phyloP scores from a whole-genome alignment of 805 yeast genomes.

The Tetrapisispora taiwanensis region DNA sequence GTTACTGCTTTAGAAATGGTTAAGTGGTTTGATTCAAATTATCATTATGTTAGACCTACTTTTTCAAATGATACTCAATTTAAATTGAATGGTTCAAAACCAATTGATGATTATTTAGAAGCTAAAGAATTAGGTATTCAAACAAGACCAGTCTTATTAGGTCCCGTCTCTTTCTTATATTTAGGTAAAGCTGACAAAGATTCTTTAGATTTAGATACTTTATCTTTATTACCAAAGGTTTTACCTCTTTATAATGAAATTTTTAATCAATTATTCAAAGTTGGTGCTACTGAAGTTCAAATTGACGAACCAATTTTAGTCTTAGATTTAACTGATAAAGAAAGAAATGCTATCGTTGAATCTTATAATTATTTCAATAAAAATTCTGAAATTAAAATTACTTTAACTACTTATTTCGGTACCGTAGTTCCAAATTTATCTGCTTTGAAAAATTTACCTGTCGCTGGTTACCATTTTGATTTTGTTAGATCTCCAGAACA shows the following conservation, averaged over 20 bases:
- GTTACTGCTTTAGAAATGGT: constrained; percentile 99
- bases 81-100: constrained; percentile 93
- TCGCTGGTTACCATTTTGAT: constrained; percentile 93
- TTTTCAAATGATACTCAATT: constrained; percentile 90
- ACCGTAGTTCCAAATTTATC: constrained; percentile 93
- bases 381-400: constrained; percentile 55
- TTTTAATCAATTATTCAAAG: constrained; percentile 75
- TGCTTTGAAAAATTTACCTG: constrained; percentile 84
- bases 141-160: constrained; percentile 95
- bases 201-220: constrained; percentile 89
- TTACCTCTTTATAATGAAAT: constrained; percentile 90
- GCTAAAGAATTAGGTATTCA: constrained; percentile 93
- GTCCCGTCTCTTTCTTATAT: constrained; percentile 91
- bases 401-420: constrained; percentile 92
- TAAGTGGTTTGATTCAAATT: constrained; percentile 99
- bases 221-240: constrained; percentile 76
- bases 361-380: constrained; percentile 73
- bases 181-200: constrained; percentile 99
- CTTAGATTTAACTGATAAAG: constrained; percentile 77
- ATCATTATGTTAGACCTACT: constrained; percentile 99
- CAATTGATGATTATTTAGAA: constrained; percentile 94
- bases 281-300: constrained; percentile 94
- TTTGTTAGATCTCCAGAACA: constrained; percentile 94
- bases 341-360: constrained; percentile 77
- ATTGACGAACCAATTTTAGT: constrained; percentile 96